Evolutionary conservation across 73 alveolate species (phyloP), one percentile per base, ranked within the genome.

Genomic region (Paramecium sonneborni): DNA sequence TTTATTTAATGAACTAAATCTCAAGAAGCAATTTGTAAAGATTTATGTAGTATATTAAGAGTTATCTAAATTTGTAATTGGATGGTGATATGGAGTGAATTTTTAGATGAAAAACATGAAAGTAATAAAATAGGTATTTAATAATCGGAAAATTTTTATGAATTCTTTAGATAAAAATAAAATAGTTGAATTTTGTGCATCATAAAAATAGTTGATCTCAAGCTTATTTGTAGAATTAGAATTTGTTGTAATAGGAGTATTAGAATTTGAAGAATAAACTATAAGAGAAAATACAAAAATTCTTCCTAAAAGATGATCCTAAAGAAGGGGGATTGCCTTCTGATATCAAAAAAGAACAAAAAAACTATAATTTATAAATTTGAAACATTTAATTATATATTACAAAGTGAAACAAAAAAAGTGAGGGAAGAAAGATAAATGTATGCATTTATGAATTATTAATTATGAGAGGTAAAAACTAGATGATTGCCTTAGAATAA

Each of bases 91-190:
- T 23, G 85, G 85, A 18, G 23, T 68, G n/a, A 24, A 9, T 23
- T 68, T 68, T 28, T 68, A 68, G 23, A 24, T 20, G 18, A 68
- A 68, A 23, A 23, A 23, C 23, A 46, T 68, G 10, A 68, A 68
- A n/a, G 74, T 56, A 56, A 9, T 43, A 9, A 43, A 9, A 9
- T 12, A 56, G 7, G 6, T 12, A 9, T 24, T 56, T 8, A 9
- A 56, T 10, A 6, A 56, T 56, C 7, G 85, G 85, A 68, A 23
- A 68, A 28, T 20, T 68, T 68, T 20, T 68, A 68, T 68, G 85
- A 68, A 68, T 68, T 68, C 85, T 68, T 68, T 68, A 68, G 85
- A 24, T 68, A n/a, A n/a, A n/a, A n/a, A n/a, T n/a, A n/a, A n/a
- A n/a, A n/a, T n/a, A n/a, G n/a, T n/a, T n/a, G n/a, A n/a, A n/a